phyloP scores from a whole-genome alignment of 2,329 filamentous ascomycete species.

The Cercospora janseana region DNA sequence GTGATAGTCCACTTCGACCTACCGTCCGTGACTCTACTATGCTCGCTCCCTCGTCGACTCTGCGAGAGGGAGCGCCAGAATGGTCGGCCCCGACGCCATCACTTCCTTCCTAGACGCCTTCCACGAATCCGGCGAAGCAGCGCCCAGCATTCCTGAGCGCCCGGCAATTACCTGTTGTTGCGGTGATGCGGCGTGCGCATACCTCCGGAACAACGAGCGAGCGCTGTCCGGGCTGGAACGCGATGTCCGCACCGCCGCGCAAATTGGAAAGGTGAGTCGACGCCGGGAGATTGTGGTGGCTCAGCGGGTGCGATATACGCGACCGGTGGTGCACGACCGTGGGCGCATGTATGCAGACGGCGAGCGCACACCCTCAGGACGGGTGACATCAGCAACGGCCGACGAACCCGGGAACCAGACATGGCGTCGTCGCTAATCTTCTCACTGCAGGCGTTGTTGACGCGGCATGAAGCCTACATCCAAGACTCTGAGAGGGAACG shows the following conservation, averaged over 20 bases:
- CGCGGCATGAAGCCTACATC: conserved; percentile 92
- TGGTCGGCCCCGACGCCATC: conserved; percentile 10
- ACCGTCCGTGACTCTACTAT: conserved; percentile 3
- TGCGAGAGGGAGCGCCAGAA: conserved; percentile 7
- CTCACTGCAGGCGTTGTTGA: conserved; percentile 77
- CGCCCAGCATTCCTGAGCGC: conserved; percentile 24
- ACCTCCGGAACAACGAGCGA: conserved; percentile 74
- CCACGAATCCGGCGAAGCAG: conserved; percentile 8
- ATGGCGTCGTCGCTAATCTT: conserved; percentile 63
- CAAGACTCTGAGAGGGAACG: conserved; percentile 86
- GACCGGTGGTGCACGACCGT: conserved; percentile 3
- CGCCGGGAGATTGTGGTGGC: conserved; percentile 41
- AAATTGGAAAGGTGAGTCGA: conserved; percentile 77
- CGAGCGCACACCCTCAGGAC: conserved; percentile 5
- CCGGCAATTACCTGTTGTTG: conserved; percentile 67
- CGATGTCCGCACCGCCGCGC: conserved; percentile 81
- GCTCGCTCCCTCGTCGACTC: conserved; percentile 4
- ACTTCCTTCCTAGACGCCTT: conserved; percentile 11
- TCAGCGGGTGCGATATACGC: conserved; percentile 9
- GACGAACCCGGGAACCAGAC: too few relatives aligned
- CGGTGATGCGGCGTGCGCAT: conserved; percentile 73
- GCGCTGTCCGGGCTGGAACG: conserved; percentile 79
- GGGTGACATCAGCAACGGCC: too few relatives aligned
- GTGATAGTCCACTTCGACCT: background rate
- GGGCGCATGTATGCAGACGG: conserved; percentile 10